phyloP scores from a whole-genome alignment of 2,329 filamentous ascomycete species.

The Didymella exigua region DNA sequence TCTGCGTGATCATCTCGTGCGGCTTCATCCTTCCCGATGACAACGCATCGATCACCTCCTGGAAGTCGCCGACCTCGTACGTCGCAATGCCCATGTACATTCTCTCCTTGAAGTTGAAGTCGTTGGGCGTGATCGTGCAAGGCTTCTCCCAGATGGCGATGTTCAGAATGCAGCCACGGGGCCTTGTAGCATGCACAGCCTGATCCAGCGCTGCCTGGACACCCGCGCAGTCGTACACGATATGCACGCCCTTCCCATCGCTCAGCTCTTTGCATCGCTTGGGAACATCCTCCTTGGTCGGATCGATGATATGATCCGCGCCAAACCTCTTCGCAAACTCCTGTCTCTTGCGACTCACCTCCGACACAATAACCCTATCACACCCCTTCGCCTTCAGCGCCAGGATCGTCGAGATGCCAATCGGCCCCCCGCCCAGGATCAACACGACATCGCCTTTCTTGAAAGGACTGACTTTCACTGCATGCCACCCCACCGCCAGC shows the following conservation, averaged over 20 bases:
- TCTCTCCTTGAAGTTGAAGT: slow-evolving; percentile 59
- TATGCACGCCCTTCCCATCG: slow-evolving; percentile 54
- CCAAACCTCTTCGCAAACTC: slow-evolving; percentile 59
- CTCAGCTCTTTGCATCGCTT: slow-evolving; percentile 52
- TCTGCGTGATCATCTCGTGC: slow-evolving; percentile 57
- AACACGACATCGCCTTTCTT: slow-evolving; percentile 54
- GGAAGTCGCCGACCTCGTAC: slow-evolving; percentile 59
- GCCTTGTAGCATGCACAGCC: slow-evolving; percentile 56
- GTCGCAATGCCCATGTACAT: slow-evolving; percentile 60
- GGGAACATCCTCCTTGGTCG: slow-evolving; percentile 56
- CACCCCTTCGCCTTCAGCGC: slow-evolving; percentile 41
- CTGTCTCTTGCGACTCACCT: slow-evolving; percentile 56
- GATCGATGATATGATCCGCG: slow-evolving; percentile 59
- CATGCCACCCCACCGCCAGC: slow-evolving; percentile 62
- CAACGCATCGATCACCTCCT: slow-evolving; percentile 53
- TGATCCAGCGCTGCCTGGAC: slow-evolving; percentile 58
- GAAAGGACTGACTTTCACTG: slow-evolving; percentile 58
- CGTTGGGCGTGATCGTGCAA: slow-evolving; percentile 57
- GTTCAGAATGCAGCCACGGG: slow-evolving; percentile 59
- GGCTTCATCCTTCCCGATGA: slow-evolving; percentile 52
- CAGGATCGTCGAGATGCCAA: slow-evolving; percentile 52
- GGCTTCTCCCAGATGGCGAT: slow-evolving; percentile 63
- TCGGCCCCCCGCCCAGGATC: slow-evolving; percentile 60
- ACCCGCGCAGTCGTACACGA: slow-evolving; percentile 60
- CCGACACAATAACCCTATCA: slow-evolving; percentile 58